A percentile compares a stretch with the other conserved stretches of the same genome.
phyloP scores from a whole-genome alignment of 23 red algal species.

The Gracilariopsis chorda region DNA sequence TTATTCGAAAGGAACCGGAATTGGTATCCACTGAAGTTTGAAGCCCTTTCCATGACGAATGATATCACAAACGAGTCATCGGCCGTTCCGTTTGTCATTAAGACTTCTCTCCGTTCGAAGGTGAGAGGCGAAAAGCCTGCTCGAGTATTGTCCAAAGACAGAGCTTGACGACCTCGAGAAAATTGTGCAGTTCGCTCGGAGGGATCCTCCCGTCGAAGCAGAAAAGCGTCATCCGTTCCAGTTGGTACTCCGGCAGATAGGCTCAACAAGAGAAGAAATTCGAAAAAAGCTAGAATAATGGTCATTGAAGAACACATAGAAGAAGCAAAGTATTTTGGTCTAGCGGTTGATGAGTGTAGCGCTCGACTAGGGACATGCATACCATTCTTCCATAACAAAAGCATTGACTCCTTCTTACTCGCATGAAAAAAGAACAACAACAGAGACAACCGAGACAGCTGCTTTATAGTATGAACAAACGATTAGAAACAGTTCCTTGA shows the following conservation, averaged over 20 bases:
- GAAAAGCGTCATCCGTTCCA: background rate
- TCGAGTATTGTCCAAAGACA: background rate
- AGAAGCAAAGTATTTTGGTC: no score
- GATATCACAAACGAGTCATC: slow-evolving; percentile 53
- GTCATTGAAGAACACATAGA: background rate
- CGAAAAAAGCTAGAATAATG: background rate
- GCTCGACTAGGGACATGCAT: background rate
- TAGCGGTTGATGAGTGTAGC: background rate
- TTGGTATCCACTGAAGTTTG: background rate
- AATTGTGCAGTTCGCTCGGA: background rate
- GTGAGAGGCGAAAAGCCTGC: slow-evolving; percentile 2
- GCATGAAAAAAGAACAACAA: background rate
- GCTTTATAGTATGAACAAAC: background rate
- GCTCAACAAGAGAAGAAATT: background rate
- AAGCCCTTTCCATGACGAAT: slow-evolving; percentile 36
- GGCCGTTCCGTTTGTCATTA: slow-evolving; percentile 61
- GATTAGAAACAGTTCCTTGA: slow-evolving; percentile 1
- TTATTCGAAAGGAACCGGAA: slow-evolving; percentile 46
- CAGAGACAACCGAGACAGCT: background rate
- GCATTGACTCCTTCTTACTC: no score
- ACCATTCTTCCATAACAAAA: background rate
- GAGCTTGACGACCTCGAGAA: background rate
- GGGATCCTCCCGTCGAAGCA: background rate
- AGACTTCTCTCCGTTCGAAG: background rate
- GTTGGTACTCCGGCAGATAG: background rate